Base-by-base conservation (phyloP, 345 rosid genomes). In the Microthlaspi erraticum region DNA sequence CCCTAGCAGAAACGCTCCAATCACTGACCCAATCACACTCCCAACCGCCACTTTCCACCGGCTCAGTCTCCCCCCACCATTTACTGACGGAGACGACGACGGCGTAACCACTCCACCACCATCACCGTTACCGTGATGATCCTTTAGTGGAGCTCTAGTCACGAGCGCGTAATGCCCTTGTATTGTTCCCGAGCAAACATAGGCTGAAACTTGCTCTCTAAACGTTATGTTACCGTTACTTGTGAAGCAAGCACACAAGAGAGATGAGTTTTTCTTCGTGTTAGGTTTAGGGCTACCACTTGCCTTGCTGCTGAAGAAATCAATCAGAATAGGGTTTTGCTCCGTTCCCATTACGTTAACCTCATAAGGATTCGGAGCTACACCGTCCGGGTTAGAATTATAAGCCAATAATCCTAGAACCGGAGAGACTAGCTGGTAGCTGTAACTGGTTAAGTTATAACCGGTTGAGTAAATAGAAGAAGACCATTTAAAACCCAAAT, bases 41-140 rank as follows among this genome's bases (percentile, higher is more conserved):
- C 77, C 78, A 2, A 78, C 74, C 16, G 66, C 81, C 68, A 78
- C 74, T 67, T 73, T 73, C 81, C 75, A 73, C 78, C 75, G 20
- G 58, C 75, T 73, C 41, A 78, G 36, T 58, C 8, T 75, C 59
- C 74, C 64, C 26, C 64, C 58, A 10, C 73, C 53, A 55, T 34
- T 71, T n/a, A 41, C 31, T 1, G 8, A 42, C 8, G 63, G 73
- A 43, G 73, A 67, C 0, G 74, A 45, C 2, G 79, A 9, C 3
- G 66, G 71, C 20, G 8, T 64, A 9, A 64, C 5, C 36, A 70
- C 48, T 13, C 8, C 41, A 19, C 41, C 62, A 39, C 55, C 55
- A 12, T 14, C 9, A 37, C 32, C 32, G 11, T 16, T 48, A 19
- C 17, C 19, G 0, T 33, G 34, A 17, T 51, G 46, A 61, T 44